These are phyloP conservation scores for Termitomyces sp. DNA, from an alignment of 768 basidiomycete species.

Conservation along the genomic window DNA sequence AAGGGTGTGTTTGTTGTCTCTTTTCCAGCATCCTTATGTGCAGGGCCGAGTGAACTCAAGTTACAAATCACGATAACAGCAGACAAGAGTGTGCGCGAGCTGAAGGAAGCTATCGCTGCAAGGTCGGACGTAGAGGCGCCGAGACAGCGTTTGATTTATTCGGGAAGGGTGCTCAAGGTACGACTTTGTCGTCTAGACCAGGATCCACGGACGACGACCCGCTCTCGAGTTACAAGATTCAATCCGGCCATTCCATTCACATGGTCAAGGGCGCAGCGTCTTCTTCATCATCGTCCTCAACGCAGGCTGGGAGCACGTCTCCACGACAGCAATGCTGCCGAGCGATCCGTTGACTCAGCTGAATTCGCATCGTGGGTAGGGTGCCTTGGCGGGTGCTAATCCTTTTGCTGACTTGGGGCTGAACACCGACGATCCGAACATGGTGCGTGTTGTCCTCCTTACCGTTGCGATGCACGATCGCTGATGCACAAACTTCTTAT, in stretches of 20 bases:
- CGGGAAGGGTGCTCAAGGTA: slow-evolving; percentile 78
- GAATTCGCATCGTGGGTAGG: slow-evolving; percentile 74
- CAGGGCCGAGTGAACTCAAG: slow-evolving; percentile 90
- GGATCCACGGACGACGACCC: slow-evolving; percentile 58
- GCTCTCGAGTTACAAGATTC: slow-evolving; percentile 85
- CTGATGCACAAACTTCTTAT: neutral
- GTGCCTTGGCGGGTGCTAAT: slow-evolving; percentile 80
- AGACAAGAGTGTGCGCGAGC: slow-evolving; percentile 82
- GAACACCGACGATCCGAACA: slow-evolving; percentile 91
- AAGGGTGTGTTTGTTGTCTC: neutral
- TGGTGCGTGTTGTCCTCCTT: slow-evolving; percentile 49
- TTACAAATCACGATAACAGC: slow-evolving; percentile 77
- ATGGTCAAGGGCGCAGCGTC: slow-evolving; percentile 87
- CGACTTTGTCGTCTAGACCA: slow-evolving; percentile 1
- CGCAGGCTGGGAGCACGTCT: neutral
- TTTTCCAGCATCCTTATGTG: neutral
- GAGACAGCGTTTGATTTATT: slow-evolving; percentile 88
- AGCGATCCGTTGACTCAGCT: slow-evolving; percentile 82
- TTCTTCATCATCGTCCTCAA: slow-evolving; percentile 24
- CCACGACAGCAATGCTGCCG: slow-evolving; percentile 52
- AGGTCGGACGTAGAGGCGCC: slow-evolving; percentile 85
- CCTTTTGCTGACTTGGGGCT: slow-evolving; percentile 90
- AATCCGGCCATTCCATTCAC: slow-evolving; percentile 82
- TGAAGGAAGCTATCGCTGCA: slow-evolving; percentile 85
- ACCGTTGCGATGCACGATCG: neutral